Percentiles rank a stretch among this genome's conserved stretches.
These are phyloP conservation scores for Acanthamoeba royreba DNA, from an alignment of 208 protist genomes.

Conservation along the genomic window DNA sequence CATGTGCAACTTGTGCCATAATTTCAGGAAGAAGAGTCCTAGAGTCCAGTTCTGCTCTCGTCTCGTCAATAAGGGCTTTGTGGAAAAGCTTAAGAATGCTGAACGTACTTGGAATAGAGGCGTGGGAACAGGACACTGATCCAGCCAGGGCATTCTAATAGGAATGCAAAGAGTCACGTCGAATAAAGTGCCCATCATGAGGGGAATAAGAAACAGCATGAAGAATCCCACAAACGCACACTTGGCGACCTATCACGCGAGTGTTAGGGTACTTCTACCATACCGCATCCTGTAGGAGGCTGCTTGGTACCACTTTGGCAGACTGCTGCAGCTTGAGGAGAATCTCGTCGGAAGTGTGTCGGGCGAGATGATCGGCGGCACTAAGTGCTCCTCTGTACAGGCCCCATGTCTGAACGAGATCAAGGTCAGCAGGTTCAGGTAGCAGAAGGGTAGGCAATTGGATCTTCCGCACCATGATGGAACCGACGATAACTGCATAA, in stretches of 20 bases:
- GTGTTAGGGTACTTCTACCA: neutral
- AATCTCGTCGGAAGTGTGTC: too few relatives aligned
- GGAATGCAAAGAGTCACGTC: neutral
- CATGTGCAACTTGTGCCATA: neutral
- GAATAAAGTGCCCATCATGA: neutral
- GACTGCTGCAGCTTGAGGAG: too few relatives aligned
- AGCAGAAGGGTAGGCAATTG: too few relatives aligned
- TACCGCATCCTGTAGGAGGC: neutral
- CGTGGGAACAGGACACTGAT: neutral
- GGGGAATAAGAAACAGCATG: neutral
- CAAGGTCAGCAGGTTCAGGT: too few relatives aligned
- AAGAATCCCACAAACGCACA: neutral
- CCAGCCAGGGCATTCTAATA: neutral
- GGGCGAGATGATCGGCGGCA: too few relatives aligned
- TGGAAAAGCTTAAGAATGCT: neutral
- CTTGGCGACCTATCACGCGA: neutral
- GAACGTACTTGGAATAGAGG: neutral
- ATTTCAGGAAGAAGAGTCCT: neutral
- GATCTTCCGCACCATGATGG: too few relatives aligned
- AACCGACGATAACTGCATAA: too few relatives aligned
- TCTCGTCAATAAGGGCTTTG: neutral
- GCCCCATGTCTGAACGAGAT: too few relatives aligned
- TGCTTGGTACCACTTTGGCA: too few relatives aligned
- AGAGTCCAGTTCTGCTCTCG: neutral
- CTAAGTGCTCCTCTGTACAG: too few relatives aligned